These are phyloP conservation scores for Paulownia fortunei DNA, from an alignment of 257 asterid genomes.

Conservation along the genomic window DNA sequence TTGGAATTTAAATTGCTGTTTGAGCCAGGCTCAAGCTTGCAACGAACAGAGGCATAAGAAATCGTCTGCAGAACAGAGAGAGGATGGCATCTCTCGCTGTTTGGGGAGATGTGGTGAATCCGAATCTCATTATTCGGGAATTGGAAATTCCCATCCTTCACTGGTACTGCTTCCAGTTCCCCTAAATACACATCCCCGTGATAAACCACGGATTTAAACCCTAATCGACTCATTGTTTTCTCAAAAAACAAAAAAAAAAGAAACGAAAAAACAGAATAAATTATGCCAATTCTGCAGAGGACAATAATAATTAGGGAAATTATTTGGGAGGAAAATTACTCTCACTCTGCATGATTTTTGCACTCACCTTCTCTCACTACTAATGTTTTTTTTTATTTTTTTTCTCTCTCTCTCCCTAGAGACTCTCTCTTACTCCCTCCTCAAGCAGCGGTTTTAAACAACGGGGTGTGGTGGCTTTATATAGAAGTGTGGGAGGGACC, in stretches of 20 bases:
- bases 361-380: constrained; percentile 44
- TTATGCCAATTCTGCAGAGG: constrained; percentile 22
- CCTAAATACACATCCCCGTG: constrained; percentile 78
- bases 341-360: constrained; percentile 28
- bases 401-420: constrained; percentile 27
- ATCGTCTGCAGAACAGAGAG: constrained; percentile 80
- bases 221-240: constrained; percentile 78
- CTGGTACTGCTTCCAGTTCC: constrained; percentile 70
- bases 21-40: constrained; percentile 88
- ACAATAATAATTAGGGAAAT: constrained; percentile 2
- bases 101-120: constrained; percentile 63
- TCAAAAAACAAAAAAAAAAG: not conserved
- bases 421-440: constrained; percentile 46
- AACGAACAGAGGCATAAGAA: constrained; percentile 63
- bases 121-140: constrained; percentile 94
- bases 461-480: constrained; percentile 46
- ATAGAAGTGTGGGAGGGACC: constrained; percentile 41
- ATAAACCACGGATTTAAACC: constrained; percentile 82
- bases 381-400: not conserved
- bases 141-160: constrained; percentile 63
- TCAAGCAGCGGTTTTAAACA: constrained; percentile 56
- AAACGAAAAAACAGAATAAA: too few relatives aligned
- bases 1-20: constrained; percentile 37
- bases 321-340: constrained; percentile 7
- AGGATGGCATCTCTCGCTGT: constrained; percentile 88